Evolutionary conservation across 1,139 yeast species (phyloP).

Genomic region (Debaryomyces udenii): DNA sequence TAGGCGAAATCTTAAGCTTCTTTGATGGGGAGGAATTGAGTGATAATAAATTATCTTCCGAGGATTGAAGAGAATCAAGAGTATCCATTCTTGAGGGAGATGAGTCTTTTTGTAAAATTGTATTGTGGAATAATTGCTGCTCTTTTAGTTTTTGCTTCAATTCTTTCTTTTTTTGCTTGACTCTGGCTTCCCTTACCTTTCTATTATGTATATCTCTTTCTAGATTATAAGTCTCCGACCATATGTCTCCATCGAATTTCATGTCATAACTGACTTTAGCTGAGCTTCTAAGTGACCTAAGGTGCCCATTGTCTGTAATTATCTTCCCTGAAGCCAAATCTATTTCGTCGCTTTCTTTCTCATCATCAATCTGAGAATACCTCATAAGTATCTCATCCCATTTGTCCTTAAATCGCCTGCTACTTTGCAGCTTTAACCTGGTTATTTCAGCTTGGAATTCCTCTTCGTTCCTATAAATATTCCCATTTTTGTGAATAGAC

Average conservation of each 20-base stretch:
- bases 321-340: conserved; percentile 64
- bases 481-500: conserved; percentile 7
- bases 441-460: conserved; percentile 29
- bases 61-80: background rate
- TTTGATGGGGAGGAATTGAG: conserved; percentile 39
- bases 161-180: conserved; percentile 16
- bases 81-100: conserved; percentile 9
- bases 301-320: conserved; percentile 65
- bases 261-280: conserved; percentile 12
- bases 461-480: conserved; percentile 7
- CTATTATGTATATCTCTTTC: conserved; percentile 19
- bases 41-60: conserved; percentile 28
- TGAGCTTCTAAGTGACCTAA: conserved; percentile 39
- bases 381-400: conserved; percentile 62
- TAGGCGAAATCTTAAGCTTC: conserved; percentile 13
- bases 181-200: conserved; percentile 11
- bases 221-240: conserved; percentile 26
- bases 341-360: conserved; percentile 64
- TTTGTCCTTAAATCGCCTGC: conserved; percentile 35
- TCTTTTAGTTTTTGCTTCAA: conserved; percentile 25
- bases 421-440: conserved; percentile 31
- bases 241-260: conserved; percentile 20
- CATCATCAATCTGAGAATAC: conserved; percentile 54
- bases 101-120: conserved; percentile 7
- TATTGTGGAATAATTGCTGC: conserved; percentile 19